Percentiles rank a stretch among this genome's conserved stretches.
These are phyloP conservation scores for Glycyrrhiza uralensis DNA, from an alignment of 306 rosid genomes.

Conservation along the genomic window DNA sequence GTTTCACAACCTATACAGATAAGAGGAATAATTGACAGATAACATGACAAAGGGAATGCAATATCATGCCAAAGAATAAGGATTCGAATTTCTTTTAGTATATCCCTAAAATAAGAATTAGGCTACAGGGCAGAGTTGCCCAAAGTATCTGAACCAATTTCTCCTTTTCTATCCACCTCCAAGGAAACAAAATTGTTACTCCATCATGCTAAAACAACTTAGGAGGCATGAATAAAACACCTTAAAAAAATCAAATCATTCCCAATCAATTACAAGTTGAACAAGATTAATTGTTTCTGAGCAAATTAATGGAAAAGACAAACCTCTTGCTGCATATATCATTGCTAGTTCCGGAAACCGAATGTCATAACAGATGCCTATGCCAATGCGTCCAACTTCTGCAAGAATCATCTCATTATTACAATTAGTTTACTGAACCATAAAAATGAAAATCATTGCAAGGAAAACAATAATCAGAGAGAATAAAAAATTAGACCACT, in stretches of 20 bases:
- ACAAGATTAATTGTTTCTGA: background rate
- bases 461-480: background rate
- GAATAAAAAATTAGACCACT: background rate
- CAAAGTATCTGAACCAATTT: background rate
- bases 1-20: background rate
- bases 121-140: background rate
- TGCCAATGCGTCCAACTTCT: slow-evolving; percentile 89
- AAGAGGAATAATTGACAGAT: background rate
- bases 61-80: background rate
- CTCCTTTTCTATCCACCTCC: background rate
- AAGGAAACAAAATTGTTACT: too few relatives aligned
- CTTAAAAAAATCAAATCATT: background rate
- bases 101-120: background rate
- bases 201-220: background rate
- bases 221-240: background rate
- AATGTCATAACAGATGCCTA: slow-evolving; percentile 90
- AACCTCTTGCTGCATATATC: slow-evolving; percentile 96
- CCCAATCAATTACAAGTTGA: background rate
- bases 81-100: slow-evolving; percentile 3
- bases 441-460: background rate
- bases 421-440: background rate
- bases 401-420: slow-evolving; percentile 35
- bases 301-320: slow-evolving; percentile 15
- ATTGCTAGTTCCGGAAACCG: slow-evolving; percentile 89
- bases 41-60: background rate